Evolutionary conservation across 2,329 filamentous ascomycete genomes (phyloP).

Genomic region (Arthrobotrys sphaeroides): DNA sequence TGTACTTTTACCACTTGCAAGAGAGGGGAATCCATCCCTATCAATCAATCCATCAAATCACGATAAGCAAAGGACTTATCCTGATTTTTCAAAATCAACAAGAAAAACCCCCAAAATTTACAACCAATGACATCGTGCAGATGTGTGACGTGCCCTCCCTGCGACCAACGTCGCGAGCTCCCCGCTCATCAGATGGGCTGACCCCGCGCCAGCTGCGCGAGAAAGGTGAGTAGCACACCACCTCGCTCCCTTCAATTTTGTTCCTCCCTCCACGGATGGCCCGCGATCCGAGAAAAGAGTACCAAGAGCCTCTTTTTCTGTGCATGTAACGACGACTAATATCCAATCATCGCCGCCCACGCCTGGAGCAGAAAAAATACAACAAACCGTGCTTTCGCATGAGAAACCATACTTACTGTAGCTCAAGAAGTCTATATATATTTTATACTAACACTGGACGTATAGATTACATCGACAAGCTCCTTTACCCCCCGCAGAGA

Average conservation of each 20-base stretch:
- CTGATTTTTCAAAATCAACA: not conserved
- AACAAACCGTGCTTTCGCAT: constrained; percentile 15
- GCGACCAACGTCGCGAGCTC: constrained; percentile 3
- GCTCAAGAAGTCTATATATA: not conserved
- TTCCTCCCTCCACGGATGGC: not conserved
- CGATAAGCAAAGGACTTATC: not conserved
- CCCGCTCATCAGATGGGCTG: not conserved
- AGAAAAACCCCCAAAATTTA: not conserved
- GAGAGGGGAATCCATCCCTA: too few relatives aligned
- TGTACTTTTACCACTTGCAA: too few relatives aligned
- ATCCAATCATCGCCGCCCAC: constrained; percentile 14
- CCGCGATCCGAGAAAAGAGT: not conserved
- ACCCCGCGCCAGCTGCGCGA: not conserved
- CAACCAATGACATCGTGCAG: constrained; percentile 8
- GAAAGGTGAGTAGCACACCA: too few relatives aligned
- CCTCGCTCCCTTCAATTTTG: not conserved
- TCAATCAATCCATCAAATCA: too few relatives aligned
- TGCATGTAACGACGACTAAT: too few relatives aligned
- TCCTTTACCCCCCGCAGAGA: too few relatives aligned
- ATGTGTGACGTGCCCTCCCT: constrained; percentile 6
- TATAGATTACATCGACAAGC: too few relatives aligned
- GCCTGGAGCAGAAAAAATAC: constrained; percentile 1
- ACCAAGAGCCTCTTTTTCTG: not conserved
- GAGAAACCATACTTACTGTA: not conserved
- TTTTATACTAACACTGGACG: too few relatives aligned